Conservation (phyloP, 495 filamentous ascomycete genomes). For the Penicillium cataractarum region DNA sequence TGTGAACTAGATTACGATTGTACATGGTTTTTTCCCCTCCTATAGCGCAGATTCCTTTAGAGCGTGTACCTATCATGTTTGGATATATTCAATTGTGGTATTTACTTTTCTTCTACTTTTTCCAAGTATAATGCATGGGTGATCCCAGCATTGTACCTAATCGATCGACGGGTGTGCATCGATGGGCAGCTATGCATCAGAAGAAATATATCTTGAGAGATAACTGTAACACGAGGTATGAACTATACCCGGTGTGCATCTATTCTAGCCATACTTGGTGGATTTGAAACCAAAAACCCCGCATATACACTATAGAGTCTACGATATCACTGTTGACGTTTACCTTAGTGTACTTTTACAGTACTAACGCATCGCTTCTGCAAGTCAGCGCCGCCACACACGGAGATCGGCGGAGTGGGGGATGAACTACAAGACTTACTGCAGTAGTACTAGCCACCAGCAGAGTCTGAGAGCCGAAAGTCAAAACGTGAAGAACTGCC, state of each 20-base stretch:
- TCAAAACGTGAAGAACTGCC: background rate
- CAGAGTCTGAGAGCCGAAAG: background rate
- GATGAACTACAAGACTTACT: constrained; percentile 2
- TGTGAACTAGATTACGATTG: constrained; percentile 47
- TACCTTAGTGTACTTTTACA: background rate
- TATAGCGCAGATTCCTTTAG: constrained; percentile 5
- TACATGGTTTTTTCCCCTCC: constrained; percentile 15
- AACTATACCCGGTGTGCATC: too few species aligned
- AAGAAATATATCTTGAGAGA: too few species aligned
- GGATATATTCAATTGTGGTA: too few species aligned
- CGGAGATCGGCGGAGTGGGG: constrained; percentile 20
- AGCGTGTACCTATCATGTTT: background rate
- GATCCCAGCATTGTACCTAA: too few species aligned
- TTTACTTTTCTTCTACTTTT: too few species aligned
- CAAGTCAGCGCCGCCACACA: constrained; percentile 19
- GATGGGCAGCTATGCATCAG: too few species aligned
- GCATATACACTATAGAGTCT: background rate
- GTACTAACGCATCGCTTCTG: constrained; percentile 15
- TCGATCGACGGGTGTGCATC: too few species aligned
- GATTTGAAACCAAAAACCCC: too few species aligned
- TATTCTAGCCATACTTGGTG: too few species aligned
- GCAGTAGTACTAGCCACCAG: constrained; percentile 1
- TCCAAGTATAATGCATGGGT: too few species aligned
- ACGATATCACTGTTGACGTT: background rate
- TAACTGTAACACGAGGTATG: too few species aligned